These are phyloP conservation scores for Cadophora gregata DNA, from an alignment of 2,329 filamentous ascomycete species.

Conservation along the genomic window DNA sequence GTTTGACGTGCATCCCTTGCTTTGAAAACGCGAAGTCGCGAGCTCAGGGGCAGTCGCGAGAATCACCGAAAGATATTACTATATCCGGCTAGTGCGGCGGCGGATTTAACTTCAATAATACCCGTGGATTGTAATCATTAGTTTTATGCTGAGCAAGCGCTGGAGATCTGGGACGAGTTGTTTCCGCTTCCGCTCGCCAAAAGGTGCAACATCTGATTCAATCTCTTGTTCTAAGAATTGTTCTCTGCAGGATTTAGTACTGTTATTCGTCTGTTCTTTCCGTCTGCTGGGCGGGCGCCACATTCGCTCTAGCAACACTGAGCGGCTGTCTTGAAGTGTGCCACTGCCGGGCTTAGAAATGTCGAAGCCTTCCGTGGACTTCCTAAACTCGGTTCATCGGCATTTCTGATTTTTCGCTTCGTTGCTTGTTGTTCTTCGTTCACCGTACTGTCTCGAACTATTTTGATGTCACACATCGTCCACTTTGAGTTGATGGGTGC, in stretches of 20 bases:
- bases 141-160: conserved; percentile 1
- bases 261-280: not conserved
- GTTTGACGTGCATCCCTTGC: not conserved
- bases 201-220: not conserved
- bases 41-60: not conserved
- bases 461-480: not conserved
- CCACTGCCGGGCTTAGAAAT: not conserved
- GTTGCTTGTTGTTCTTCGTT: not conserved
- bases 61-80: not conserved
- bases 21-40: not conserved
- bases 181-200: conserved; percentile 6
- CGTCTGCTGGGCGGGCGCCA: not conserved
- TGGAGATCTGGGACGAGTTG: not conserved
- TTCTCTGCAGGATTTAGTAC: not conserved
- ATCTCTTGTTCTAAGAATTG: not conserved
- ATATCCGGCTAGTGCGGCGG: not conserved
- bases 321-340: not conserved
- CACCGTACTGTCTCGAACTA: not conserved
- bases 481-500: not conserved
- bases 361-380: not conserved
- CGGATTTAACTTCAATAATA: conserved; percentile 8
- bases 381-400: not conserved
- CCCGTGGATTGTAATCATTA: not conserved
- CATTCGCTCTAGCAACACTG: not conserved
- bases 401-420: not conserved